Percentiles rank a stretch among this genome's conserved stretches.
phyloP scores from a whole-genome alignment of 805 yeast genomes.

The Metschnikowia picachoensis region DNA sequence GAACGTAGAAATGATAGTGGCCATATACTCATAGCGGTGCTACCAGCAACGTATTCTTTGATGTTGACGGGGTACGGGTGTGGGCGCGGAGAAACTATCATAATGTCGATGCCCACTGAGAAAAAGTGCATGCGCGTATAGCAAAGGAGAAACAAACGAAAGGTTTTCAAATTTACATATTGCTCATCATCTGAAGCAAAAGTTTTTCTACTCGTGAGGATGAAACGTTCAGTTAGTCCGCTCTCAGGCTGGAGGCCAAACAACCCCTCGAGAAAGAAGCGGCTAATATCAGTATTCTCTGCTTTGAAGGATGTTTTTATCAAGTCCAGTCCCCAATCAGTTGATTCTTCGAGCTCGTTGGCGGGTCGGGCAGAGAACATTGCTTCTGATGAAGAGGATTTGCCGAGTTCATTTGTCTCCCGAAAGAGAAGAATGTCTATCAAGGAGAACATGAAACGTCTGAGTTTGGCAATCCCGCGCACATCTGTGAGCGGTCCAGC shows the following conservation, averaged over 20 bases:
- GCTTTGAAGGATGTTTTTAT: slow-evolving; percentile 10
- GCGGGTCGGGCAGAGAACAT: background rate
- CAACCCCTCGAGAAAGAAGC: slow-evolving; percentile 9
- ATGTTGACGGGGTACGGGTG: slow-evolving; percentile 4
- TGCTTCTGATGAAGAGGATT: slow-evolving; percentile 2
- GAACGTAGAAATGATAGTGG: no score
- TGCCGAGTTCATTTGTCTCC: slow-evolving; percentile 10
- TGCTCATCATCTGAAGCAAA: background rate
- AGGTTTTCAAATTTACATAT: background rate
- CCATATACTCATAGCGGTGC: no score
- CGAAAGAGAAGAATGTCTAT: slow-evolving; percentile 12
- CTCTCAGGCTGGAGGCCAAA: slow-evolving; percentile 6
- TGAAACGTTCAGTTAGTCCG: slow-evolving; percentile 20
- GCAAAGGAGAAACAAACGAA: background rate
- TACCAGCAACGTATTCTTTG: no score
- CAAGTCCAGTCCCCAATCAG: background rate
- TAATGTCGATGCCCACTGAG: background rate
- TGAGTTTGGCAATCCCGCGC: slow-evolving; percentile 13
- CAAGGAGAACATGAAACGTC: slow-evolving; percentile 8
- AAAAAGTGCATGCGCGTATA: slow-evolving; percentile 2
- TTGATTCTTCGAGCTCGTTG: background rate
- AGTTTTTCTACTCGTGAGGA: background rate
- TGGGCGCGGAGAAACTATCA: slow-evolving; percentile 1
- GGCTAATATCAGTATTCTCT: slow-evolving; percentile 13
- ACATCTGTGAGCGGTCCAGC: slow-evolving; percentile 9